phyloP scores from a whole-genome alignment of 208 protist genomes.

The Trypanosoma platydactyli region DNA sequence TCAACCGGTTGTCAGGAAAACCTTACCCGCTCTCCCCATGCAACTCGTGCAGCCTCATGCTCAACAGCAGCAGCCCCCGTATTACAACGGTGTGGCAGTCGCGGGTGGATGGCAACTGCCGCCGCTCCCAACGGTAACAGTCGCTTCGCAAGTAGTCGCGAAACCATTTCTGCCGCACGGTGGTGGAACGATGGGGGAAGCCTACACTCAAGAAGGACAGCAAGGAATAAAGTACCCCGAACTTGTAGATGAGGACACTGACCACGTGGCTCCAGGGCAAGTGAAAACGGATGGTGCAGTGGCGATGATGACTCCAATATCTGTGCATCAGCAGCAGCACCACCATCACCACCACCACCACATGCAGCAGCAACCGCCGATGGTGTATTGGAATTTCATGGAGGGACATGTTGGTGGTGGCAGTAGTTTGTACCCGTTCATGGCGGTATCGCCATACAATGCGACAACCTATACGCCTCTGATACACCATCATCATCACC shows the following conservation, averaged over 20 bases:
- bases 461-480: slow-evolving; percentile 12
- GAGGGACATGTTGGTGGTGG: slow-evolving; percentile 8
- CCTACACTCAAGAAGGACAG: neutral
- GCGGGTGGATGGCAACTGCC: slow-evolving; percentile 11
- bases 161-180: neutral
- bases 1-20: neutral
- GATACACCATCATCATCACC: neutral
- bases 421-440: slow-evolving; percentile 19
- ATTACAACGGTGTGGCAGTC: neutral
- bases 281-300: neutral
- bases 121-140: neutral
- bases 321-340: slow-evolving; percentile 13
- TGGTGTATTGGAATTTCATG: slow-evolving; percentile 12
- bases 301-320: neutral
- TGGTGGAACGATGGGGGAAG: neutral
- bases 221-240: slow-evolving; percentile 25
- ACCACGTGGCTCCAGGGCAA: neutral
- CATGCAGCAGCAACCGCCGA: slow-evolving; percentile 13
- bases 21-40: neutral
- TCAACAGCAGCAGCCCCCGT: slow-evolving; percentile 3
- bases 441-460: slow-evolving; percentile 17
- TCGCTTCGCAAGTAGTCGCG: neutral
- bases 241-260: slow-evolving; percentile 31
- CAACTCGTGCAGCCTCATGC: neutral
- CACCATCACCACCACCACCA: too few species aligned